These are phyloP conservation scores for Axilococcus clingmanii DNA, from an alignment of 139 green algal species.

Conservation along the genomic window DNA sequence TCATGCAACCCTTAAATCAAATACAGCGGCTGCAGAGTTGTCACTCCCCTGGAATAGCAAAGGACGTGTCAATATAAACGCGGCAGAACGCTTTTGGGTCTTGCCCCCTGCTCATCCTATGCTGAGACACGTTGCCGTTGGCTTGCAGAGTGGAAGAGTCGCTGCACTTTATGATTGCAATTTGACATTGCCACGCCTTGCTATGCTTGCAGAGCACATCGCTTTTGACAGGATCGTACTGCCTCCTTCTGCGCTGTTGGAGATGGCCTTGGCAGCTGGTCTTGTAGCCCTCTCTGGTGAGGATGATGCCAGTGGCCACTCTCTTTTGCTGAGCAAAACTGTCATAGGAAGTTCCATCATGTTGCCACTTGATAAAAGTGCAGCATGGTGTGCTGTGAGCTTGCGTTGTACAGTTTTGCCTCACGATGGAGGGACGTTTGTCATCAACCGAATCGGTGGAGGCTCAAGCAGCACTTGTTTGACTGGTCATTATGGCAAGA, in stretches of 20 bases:
- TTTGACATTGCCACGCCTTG: conserved; percentile 1
- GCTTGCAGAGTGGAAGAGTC: not conserved
- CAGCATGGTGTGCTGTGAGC: not conserved
- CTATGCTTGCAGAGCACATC: conserved; percentile 54
- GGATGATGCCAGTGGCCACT: not conserved
- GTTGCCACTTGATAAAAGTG: conserved; percentile 1
- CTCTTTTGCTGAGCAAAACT: conserved; percentile 2
- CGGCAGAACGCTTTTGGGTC: conserved; percentile 13
- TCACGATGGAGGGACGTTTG: conserved; percentile 1
- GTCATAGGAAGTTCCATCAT: conserved; percentile 11
- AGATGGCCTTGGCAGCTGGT: conserved; percentile 39
- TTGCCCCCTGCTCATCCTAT: conserved; percentile 20
- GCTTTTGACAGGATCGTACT: conserved; percentile 48
- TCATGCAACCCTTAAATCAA: conserved; percentile 30
- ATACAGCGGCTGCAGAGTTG: too few species aligned
- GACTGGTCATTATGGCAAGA: too few species aligned
- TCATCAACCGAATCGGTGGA: conserved; percentile 1
- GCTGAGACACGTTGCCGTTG: too few species aligned
- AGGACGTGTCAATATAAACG: not conserved
- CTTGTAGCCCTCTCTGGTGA: not conserved
- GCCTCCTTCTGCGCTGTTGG: conserved; percentile 58
- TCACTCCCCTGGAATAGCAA: too few species aligned
- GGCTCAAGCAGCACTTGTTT: conserved; percentile 1
- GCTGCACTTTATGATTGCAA: conserved; percentile 17
- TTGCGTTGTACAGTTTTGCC: conserved; percentile 11